Percentiles rank a stretch among this genome's conserved stretches.
phyloP scores from a whole-genome alignment of 108 stramenopile species.

The Cylindrotheca fusiformis region DNA sequence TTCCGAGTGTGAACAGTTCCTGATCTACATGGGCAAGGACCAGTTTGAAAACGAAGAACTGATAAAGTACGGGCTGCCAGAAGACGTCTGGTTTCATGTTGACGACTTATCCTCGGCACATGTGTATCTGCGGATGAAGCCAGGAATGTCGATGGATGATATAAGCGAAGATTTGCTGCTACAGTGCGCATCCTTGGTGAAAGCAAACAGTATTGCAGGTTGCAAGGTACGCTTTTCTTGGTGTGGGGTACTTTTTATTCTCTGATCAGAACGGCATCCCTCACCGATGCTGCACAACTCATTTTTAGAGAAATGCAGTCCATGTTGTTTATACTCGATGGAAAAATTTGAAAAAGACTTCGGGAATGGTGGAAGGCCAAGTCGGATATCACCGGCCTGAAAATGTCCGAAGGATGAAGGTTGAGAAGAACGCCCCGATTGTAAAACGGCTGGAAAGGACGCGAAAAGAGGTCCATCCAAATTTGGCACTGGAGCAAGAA shows the following conservation, averaged over 20 bases:
- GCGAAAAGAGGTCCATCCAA: conserved; percentile 52
- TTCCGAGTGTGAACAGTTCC: conserved; percentile 67
- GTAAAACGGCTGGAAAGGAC: conserved; percentile 78
- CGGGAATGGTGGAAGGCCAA: conserved; percentile 73
- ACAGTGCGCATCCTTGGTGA: conserved; percentile 75
- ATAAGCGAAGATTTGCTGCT: conserved; percentile 62
- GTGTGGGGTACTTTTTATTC: neutral
- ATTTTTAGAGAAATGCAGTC: conserved; percentile 48
- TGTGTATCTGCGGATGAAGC: conserved; percentile 94
- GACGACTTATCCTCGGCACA: conserved; percentile 97
- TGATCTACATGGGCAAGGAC: conserved; percentile 88
- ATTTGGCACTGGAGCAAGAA: conserved; percentile 63
- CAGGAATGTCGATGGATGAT: conserved; percentile 86
- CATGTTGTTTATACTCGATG: conserved; percentile 84
- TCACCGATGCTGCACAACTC: too few relatives aligned
- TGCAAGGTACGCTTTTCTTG: conserved; percentile 52
- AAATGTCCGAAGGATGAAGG: conserved; percentile 65
- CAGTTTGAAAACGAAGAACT: conserved; percentile 98
- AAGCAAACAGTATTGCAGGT: conserved; percentile 81
- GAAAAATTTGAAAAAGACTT: conserved; percentile 83
- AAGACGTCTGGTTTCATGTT: conserved; percentile 71
- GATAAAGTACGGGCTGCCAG: conserved; percentile 91
- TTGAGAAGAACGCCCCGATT: conserved; percentile 74
- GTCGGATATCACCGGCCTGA: conserved; percentile 82
- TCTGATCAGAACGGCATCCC: too few relatives aligned